Evolutionary conservation across 2,329 filamentous ascomycete species (phyloP), one percentile per base, ranked within the genome.

Genomic region (Zymoseptoria passerinii): DNA sequence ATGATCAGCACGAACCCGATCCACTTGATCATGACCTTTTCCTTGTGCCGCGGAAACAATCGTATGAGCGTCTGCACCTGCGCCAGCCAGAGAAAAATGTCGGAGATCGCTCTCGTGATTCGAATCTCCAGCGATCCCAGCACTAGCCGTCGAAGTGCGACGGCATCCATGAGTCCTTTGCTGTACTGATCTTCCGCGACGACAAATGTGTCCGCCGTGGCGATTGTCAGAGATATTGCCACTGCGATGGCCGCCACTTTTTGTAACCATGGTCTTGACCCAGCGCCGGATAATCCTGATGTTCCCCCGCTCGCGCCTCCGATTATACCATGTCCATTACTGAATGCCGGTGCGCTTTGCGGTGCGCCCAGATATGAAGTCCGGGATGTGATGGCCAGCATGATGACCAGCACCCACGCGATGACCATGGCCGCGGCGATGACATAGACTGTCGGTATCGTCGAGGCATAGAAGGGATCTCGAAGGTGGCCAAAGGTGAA

Each of bases 1-100:
- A 90, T 83, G 68, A 99, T 96, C 58, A 99, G 82, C 2, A 88
- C 91, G 71, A 97, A 96, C 1, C 92, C 94, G 16, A 92, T 90
- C 92, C 92, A 99, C 76, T 97, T 97, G 76, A 99, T 99, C 65
- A 97, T 89, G 55, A 97, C 86, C 76, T 97, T 97, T 75, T 99
- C 94, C 69, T 95, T 89, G 70, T 97, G 92, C 35, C 94, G 89
- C 7, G 94, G 94, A 67, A 99, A 99, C 1, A 99, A 80, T 55
- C 94, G 88, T 66, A 97, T 97, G 58, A 99, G 76, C 0, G 94
- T 99, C 76, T 99, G 94, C 1, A 95, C 92, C 74, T 99, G 94
- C 1, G 94, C 94, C 48, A 99, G 84, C 92, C 94, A 97, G 28
- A 99, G 80, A 72, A 97, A 97, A 0, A 94, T 92, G 73, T 96